phyloP scores from a whole-genome alignment of 306 rosid genomes.

The Herpetospermum pedunculosum region DNA sequence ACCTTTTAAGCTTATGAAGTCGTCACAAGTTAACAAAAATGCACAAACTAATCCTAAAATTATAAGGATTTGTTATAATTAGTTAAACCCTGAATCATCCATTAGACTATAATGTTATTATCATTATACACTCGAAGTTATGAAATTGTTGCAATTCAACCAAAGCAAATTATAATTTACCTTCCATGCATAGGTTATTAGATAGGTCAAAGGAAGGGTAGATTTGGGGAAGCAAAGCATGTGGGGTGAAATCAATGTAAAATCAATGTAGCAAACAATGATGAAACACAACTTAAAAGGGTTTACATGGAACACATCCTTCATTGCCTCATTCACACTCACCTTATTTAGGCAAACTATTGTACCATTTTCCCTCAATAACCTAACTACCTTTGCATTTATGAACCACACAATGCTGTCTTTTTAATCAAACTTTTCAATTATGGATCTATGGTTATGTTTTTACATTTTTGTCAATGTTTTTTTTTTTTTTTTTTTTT shows the following conservation, averaged over 20 bases:
- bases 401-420: neutral
- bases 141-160: neutral
- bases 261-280: neutral
- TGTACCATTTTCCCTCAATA: neutral
- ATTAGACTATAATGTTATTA: no score
- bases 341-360: neutral
- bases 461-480: neutral
- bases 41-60: no score
- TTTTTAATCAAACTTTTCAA: neutral
- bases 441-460: neutral
- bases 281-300: neutral
- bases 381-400: neutral
- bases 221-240: neutral
- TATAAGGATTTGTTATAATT: no score
- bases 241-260: neutral
- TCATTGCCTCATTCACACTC: neutral
- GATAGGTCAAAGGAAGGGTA: neutral
- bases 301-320: neutral
- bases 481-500: no score
- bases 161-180: neutral
- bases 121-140: neutral
- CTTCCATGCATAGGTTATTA: no score
- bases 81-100: no score
- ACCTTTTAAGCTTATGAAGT: no score
- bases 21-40: no score